Conservation (phyloP, 441 rosid species). For the Bocquillonia castaneifolia region DNA sequence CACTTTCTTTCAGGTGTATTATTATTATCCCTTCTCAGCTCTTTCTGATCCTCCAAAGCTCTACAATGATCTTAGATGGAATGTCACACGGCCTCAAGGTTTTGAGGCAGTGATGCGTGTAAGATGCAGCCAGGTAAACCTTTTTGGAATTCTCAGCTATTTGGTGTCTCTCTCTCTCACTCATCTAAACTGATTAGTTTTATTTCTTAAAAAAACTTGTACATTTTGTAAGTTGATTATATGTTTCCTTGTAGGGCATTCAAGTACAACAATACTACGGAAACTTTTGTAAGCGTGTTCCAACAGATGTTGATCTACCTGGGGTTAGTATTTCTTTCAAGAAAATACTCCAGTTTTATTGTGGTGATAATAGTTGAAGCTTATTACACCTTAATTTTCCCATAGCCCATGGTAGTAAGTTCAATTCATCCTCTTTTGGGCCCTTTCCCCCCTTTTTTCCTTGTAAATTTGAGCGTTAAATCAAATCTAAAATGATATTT, state of each 20-base stretch:
- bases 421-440: neutral
- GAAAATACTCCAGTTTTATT: constrained; percentile 7
- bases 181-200: neutral
- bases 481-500: neutral
- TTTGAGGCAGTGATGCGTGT: constrained; percentile 99
- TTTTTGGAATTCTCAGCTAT: neutral
- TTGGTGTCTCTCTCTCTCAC: neutral
- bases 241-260: constrained; percentile 61
- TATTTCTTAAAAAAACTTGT: neutral
- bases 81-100: constrained; percentile 95
- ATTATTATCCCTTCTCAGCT: constrained; percentile 89
- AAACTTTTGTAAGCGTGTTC: constrained; percentile 94
- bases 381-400: neutral
- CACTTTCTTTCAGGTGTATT: constrained; percentile 63
- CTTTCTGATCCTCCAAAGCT: constrained; percentile 92
- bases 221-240: constrained; percentile 21
- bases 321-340: constrained; percentile 46
- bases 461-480: neutral
- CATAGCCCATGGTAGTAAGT: neutral
- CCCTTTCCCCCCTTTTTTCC: neutral
- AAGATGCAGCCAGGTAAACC: constrained; percentile 88
- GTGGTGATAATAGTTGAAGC: neutral
- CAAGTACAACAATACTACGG: constrained; percentile 97
- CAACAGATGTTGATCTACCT: constrained; percentile 78
- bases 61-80: constrained; percentile 98